Conservation (phyloP, 1,139 yeast genomes). For the Nakaseomyces nivariensis region DNA sequence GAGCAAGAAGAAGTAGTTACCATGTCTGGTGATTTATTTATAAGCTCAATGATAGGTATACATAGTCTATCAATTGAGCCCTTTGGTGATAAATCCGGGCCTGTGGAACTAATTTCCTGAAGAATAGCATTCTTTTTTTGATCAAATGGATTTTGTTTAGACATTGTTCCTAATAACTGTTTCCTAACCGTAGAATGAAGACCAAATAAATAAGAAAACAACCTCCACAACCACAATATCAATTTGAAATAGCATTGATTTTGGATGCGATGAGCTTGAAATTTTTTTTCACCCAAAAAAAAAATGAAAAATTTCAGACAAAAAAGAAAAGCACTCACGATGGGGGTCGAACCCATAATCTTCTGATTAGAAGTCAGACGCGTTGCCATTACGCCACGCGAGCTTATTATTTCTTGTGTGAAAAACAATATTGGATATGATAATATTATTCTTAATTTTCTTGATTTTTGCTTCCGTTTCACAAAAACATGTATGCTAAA, state of each 20-base stretch:
- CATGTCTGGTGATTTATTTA: slow-evolving; percentile 54
- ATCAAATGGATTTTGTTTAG: slow-evolving; percentile 44
- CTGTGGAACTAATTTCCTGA: slow-evolving; percentile 41
- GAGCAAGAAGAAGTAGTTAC: slow-evolving; percentile 86
- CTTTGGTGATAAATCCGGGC: slow-evolving; percentile 71
- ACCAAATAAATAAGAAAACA: no score
- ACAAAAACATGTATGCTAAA: no score
- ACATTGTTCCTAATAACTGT: slow-evolving; percentile 7
- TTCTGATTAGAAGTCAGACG: slow-evolving; percentile 57
- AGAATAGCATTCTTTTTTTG: slow-evolving; percentile 58
- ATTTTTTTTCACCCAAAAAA: not conserved
- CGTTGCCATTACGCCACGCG: slow-evolving; percentile 58
- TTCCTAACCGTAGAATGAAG: no score
- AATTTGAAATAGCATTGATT: not conserved
- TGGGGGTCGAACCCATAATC: slow-evolving; percentile 59
- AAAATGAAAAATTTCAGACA: not conserved
- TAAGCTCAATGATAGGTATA: slow-evolving; percentile 57
- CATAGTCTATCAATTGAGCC: slow-evolving; percentile 70
- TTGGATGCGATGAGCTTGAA: not conserved
- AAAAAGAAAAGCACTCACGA: slow-evolving; percentile 38
- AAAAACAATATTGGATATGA: not conserved
- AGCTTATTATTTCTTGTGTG: slow-evolving; percentile 27
- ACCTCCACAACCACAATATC: no score
- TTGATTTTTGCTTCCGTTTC: no score
- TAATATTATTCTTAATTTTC: no score